These are phyloP conservation scores for Thielaviopsis euricoi DNA, from an alignment of 2,329 filamentous ascomycete genomes.

Conservation along the genomic window DNA sequence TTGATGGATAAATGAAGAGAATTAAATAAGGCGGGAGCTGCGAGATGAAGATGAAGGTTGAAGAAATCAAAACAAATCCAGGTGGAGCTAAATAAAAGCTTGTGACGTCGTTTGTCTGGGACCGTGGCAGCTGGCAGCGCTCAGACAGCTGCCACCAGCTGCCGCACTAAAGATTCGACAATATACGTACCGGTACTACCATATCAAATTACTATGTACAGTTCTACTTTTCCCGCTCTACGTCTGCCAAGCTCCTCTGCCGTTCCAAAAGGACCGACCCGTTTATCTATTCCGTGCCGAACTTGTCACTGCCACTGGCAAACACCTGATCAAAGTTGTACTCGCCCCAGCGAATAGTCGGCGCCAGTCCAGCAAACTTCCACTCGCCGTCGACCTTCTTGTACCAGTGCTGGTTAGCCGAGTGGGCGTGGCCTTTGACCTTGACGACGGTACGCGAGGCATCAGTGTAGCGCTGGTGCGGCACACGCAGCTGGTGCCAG, in stretches of 20 bases:
- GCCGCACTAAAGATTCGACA: no score
- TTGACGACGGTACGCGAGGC: slow-evolving; percentile 28
- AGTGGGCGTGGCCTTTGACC: slow-evolving; percentile 44
- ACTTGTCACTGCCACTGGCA: slow-evolving; percentile 11
- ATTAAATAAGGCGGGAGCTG: background rate
- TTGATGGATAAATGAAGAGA: background rate
- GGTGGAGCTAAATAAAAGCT: background rate
- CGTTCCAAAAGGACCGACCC: no score
- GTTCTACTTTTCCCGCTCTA: no score
- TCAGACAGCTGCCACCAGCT: background rate
- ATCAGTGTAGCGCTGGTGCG: slow-evolving; percentile 44
- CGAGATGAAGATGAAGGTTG: background rate
- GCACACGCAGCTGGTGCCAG: slow-evolving; percentile 44
- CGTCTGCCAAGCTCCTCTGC: no score
- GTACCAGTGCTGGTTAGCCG: slow-evolving; percentile 41
- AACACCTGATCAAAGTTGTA: slow-evolving; percentile 42
- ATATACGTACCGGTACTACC: no score
- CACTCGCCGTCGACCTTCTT: slow-evolving; percentile 40
- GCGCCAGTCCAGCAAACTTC: slow-evolving; percentile 42
- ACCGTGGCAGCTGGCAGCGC: background rate
- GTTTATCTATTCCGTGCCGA: slow-evolving; percentile 5
- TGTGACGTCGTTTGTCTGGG: background rate
- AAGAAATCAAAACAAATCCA: background rate
- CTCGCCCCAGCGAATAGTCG: slow-evolving; percentile 40
- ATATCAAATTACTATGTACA: no score